Evolutionary conservation across 192 early-diverging fungal genomes (phyloP).

Genomic region (Glomus cerebriforme): DNA sequence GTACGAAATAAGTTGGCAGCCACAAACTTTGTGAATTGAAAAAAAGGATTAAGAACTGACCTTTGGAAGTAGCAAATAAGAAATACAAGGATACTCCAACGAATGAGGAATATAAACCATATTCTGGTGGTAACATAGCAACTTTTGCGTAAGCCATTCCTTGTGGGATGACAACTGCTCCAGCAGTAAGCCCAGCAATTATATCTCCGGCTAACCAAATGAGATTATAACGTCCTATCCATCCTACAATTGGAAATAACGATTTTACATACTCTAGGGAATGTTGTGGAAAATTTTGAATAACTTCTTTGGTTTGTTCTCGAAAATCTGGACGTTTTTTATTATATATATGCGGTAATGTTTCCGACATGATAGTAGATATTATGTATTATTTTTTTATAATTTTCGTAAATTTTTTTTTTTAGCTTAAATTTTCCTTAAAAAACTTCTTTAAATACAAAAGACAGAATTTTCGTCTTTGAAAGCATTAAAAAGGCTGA

Average conservation of each 20-base stretch:
- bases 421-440: no score
- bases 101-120: constrained; percentile 77
- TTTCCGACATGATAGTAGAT: not conserved
- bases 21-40: no score
- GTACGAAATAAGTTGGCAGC: no score
- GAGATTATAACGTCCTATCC: constrained; percentile 36
- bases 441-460: no score
- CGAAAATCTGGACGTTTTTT: not conserved
- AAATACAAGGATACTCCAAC: constrained; percentile 64
- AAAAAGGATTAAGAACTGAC: no score
- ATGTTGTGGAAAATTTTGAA: not conserved
- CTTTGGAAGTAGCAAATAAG: constrained; percentile 76
- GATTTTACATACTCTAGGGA: constrained; percentile 7
- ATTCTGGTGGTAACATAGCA: constrained; percentile 64
- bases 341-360: not conserved
- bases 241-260: constrained; percentile 12
- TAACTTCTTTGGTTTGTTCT: not conserved
- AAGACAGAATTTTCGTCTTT: not conserved
- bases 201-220: constrained; percentile 54
- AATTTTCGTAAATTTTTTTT: not conserved
- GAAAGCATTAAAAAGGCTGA: not conserved
- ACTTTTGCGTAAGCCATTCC: constrained; percentile 73
- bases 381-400: no score
- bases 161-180: constrained; percentile 75
- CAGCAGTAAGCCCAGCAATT: constrained; percentile 78